Evolutionary conservation across 75 land plant species (phyloP), one percentile per base, ranked within the genome.

Genomic region (Ceratopteris richardii): DNA sequence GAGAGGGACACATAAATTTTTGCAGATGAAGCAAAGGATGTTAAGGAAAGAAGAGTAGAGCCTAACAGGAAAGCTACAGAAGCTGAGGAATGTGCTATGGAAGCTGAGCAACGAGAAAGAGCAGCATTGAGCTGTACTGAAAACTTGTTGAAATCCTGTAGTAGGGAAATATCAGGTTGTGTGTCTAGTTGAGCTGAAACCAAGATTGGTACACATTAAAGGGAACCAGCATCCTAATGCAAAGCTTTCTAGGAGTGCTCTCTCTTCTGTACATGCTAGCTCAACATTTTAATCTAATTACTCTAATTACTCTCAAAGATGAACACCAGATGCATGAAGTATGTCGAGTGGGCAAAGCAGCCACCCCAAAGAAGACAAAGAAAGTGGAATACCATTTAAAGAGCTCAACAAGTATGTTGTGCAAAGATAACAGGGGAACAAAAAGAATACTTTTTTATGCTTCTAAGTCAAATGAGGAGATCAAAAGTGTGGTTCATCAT

Each of bases 31-130:
- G n/a, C n/a, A n/a, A n/a, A n/a, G n/a, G n/a, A n/a, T n/a, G n/a
- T n/a, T n/a, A n/a, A n/a, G n/a, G n/a, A n/a, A n/a, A n/a, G 86
- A 39, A 82, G 83, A 0, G 74, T 54, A 25, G 72, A 60, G 21
- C 80, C 69, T 19, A 52, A 57, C 19, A 19, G 33, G 31, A 25
- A 53, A 21, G 37, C 53, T n/a, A 61, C 36, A 20, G 62, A 64
- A 18, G 66, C 80, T 0, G 83, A 80, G 46, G 44, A 14, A 12
- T 54, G 79, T 0, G 79, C 66, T 29, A 1, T 18, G 16, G 69
- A 74, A 33, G 68, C 72, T 43, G 66, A 82, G 55, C 67, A 63
- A 6, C 51, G 51, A 4, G 51, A 48, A 18, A 48, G 18, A 19
- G 51, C 11, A 10, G 18, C 18, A 18, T 5, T 19, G 20, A 9